A percentile compares a stretch with the other conserved stretches of the same genome.
These are phyloP conservation scores for Aschersonia sp. DNA, from an alignment of 2,329 filamentous ascomycete species.

Conservation along the genomic window DNA sequence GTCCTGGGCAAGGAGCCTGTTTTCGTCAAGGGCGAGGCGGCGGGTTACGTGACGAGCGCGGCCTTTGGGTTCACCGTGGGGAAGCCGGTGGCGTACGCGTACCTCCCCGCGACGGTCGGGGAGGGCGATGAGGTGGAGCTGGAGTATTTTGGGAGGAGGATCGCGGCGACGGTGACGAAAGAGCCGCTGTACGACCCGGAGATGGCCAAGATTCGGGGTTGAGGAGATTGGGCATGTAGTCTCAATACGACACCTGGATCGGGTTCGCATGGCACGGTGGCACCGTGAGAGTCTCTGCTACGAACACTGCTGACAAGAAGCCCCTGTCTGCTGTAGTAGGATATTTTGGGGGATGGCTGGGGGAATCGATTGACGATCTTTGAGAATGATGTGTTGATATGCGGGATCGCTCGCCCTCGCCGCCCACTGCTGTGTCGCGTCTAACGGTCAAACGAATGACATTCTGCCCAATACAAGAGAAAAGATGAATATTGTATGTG, in stretches of 20 bases:
- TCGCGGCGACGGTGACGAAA: constrained; percentile 35
- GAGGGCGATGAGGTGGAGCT: constrained; percentile 40
- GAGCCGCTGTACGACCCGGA: constrained; percentile 22
- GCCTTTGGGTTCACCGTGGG: constrained; percentile 44
- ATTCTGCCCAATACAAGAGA: no score
- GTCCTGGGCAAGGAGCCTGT: constrained; percentile 49
- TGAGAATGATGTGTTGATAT: no score
- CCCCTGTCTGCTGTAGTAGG: no score
- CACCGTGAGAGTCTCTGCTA: no score
- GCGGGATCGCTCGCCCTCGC: no score
- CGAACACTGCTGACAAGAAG: no score
- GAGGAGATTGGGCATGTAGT: background rate
- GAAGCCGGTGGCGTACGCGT: constrained; percentile 44
- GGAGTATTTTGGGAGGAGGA: constrained; percentile 43
- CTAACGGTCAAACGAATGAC: no score
- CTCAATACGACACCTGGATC: background rate
- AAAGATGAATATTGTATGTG: no score
- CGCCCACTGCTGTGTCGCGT: no score
- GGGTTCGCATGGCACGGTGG: background rate
- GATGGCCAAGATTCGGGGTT: constrained; percentile 3
- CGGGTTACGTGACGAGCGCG: constrained; percentile 45
- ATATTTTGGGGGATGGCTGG: no score
- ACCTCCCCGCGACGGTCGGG: constrained; percentile 30
- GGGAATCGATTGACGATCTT: no score
- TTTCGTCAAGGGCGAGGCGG: constrained; percentile 27